Base-by-base conservation (phyloP, 768 basidiomycete species). In the Lactifluus piperatus region DNA sequence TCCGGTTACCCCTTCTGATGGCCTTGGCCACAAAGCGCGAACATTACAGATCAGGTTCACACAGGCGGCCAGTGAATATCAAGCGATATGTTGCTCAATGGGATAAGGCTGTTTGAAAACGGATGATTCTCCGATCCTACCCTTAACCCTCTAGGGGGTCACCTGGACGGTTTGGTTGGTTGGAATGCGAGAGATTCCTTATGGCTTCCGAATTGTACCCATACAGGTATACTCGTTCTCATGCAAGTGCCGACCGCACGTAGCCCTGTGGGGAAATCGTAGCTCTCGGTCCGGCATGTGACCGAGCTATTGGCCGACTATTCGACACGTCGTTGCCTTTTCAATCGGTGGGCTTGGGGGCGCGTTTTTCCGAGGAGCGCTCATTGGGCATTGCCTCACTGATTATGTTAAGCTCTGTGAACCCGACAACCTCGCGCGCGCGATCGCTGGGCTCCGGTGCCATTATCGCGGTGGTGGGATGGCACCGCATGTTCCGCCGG, bases 401-500 rank as follows among this genome's bases (percentile, higher is more conserved):
- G 43, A 51, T 27, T n/a, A 16, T 51, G 49, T 27, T 20, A 32
- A 51, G 34, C 30, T 51, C 54, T 49, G 54, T 50, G 48, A 36
- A 34, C 26, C 30, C 41, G 29, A 43, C 39, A 41, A 7, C 37
- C 5, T 30, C 18, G 47, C 30, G 27, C 11, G 53, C 32, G 39
- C 34, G 51, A 56, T n/a, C n/a, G n/a, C n/a, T n/a, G n/a, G 51
- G 59, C 20, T 56, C 54, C 59, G 59, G 59, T 56, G 34, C 14
- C 27, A 26, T 36, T 41, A 56, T 56, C 54, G 54, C 24, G n/a
- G 49, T 27, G 51, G 51, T 27, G 51, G 51, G 54, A 45, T 27
- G 48, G 47, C n/a, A 49, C 46, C 46, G 36, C 30, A 48, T 20
- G 20, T 60, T 60, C 54, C 50, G 46, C 20, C 37, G 48, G 59